Conservation (phyloP, 371 early-diverging fungal genomes). For the Mucor racemosus region DNA sequence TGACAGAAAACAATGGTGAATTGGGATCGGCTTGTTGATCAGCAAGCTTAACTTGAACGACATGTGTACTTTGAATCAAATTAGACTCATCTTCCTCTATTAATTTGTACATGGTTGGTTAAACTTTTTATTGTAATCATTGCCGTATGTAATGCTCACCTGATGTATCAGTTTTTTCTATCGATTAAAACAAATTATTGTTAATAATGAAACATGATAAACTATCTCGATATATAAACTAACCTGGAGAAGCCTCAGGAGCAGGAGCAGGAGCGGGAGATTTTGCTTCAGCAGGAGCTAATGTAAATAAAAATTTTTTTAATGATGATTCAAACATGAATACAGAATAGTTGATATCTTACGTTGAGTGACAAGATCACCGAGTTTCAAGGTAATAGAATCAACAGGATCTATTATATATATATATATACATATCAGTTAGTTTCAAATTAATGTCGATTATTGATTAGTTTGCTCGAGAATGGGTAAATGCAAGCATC, state of each 20-base stretch:
- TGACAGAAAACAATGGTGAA: constrained; percentile 79
- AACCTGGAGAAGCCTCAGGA: too few species aligned
- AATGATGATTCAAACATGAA: background rate
- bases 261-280: background rate
- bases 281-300: background rate
- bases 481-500: background rate
- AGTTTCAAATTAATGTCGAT: too few species aligned
- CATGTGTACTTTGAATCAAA: constrained; percentile 64
- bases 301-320: background rate
- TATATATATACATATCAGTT: background rate
- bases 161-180: background rate
- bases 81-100: constrained; percentile 18
- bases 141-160: background rate
- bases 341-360: constrained; percentile 5
- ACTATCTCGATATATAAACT: too few species aligned
- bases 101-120: background rate
- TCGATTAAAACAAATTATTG: background rate
- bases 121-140: background rate
- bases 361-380: constrained; percentile 40
- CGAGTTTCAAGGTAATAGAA: constrained; percentile 32
- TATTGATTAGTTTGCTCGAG: constrained; percentile 2
- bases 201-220: background rate
- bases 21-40: constrained; percentile 80
- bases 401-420: constrained; percentile 32
- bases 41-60: constrained; percentile 82